phyloP scores from a whole-genome alignment of 2,329 filamentous ascomycete genomes.

The Xylaria sp. region DNA sequence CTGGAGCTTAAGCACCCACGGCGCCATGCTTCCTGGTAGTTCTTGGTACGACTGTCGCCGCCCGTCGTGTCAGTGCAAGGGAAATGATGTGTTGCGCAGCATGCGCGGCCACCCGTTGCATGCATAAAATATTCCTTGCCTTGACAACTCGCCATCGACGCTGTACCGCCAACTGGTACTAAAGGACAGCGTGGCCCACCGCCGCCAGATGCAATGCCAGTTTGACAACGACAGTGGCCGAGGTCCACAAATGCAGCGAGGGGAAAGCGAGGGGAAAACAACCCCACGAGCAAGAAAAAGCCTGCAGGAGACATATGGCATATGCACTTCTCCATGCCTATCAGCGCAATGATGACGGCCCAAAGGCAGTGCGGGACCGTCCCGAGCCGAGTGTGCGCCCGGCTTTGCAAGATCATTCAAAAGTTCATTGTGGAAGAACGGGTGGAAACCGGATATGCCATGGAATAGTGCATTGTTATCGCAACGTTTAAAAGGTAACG shows the following conservation, averaged over 20 bases:
- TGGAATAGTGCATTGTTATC: constrained; percentile 1
- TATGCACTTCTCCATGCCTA: constrained; percentile 24
- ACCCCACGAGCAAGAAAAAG: background rate
- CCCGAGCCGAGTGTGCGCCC: background rate
- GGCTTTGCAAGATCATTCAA: background rate
- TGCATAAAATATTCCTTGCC: constrained; percentile 9
- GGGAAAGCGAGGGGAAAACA: too few species aligned
- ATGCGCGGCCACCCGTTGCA: constrained; percentile 17
- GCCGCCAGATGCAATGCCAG: constrained; percentile 14
- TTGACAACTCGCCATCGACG: constrained; percentile 22
- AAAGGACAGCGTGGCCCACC: constrained; percentile 20
- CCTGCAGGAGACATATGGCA: constrained; percentile 12
- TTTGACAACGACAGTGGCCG: constrained; percentile 12
- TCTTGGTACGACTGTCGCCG: constrained; percentile 19
- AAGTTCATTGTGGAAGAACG: background rate
- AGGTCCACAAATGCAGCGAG: constrained; percentile 1
- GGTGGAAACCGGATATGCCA: background rate
- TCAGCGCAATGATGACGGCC: constrained; percentile 2
- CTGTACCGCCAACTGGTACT: constrained; percentile 7
- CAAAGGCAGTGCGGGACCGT: background rate
- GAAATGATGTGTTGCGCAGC: constrained; percentile 21
- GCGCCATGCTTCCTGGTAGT: constrained; percentile 11
- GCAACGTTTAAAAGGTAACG: background rate
- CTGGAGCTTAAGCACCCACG: constrained; percentile 17
- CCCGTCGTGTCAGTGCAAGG: constrained; percentile 14